These are phyloP conservation scores for Vitis vinifera DNA, from an alignment of 164 flowering plant species.

Conservation along the genomic window ASM3070453v1 NC_081819.1:17974501-17975000, in stretches of 20 bases:
- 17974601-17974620: too few relatives aligned
- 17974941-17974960: conserved; percentile 54
- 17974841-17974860: conserved; percentile 43
- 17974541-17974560: too few relatives aligned
- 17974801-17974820: conserved; percentile 74
- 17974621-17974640: too few relatives aligned
- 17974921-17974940: conserved; percentile 55
- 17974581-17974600: too few relatives aligned
- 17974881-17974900: conserved; percentile 46
- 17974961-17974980: conserved; percentile 19
- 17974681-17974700: too few relatives aligned
- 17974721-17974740: neutral
- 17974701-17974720: too few relatives aligned
- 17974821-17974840: conserved; percentile 69
- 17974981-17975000: neutral
- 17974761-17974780: conserved; percentile 43
- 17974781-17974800: conserved; percentile 58
- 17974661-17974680: too few relatives aligned
- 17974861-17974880: conserved; percentile 47
- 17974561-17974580: too few relatives aligned
- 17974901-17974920: conserved; percentile 61
- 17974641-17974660: too few relatives aligned
- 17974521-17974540: too few relatives aligned
- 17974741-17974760: too few relatives aligned
- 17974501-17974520: too few relatives aligned